A percentile compares a stretch with the other conserved stretches of the same genome.
Conservation (phyloP, 352 stramenopile species). For the Phytopythium chamaehyphon region DNA sequence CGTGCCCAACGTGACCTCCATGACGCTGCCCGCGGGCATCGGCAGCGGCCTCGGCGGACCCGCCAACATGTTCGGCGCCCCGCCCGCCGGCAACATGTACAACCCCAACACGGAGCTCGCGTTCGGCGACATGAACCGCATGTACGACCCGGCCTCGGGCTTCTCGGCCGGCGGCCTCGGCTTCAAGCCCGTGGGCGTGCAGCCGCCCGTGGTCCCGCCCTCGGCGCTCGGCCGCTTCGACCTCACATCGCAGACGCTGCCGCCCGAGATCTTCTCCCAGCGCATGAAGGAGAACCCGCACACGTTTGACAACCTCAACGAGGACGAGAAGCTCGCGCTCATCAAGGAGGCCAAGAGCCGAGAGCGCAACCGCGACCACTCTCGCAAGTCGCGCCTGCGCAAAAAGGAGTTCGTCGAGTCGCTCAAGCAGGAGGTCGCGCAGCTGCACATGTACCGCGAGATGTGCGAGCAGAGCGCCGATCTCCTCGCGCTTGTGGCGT, state of each 20-base stretch:
- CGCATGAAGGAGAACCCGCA: slow-evolving; percentile 81
- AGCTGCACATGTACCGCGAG: slow-evolving; percentile 84
- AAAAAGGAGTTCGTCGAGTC: slow-evolving; percentile 96
- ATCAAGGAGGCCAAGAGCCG: slow-evolving; percentile 84
- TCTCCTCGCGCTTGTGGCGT: slow-evolving; percentile 67
- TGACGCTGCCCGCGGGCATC: slow-evolving; percentile 62
- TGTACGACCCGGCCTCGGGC: slow-evolving; percentile 65
- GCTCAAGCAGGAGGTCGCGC: slow-evolving; percentile 86
- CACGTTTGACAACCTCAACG: slow-evolving; percentile 74
- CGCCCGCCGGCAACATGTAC: slow-evolving; percentile 32
- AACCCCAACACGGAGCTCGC: slow-evolving; percentile 52
- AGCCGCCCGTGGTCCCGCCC: slow-evolving; percentile 7
- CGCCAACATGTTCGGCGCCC: slow-evolving; percentile 30
- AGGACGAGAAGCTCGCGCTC: slow-evolving; percentile 74
- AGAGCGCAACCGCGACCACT: slow-evolving; percentile 94
- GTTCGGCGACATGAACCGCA: slow-evolving; percentile 62
- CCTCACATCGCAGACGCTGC: slow-evolving; percentile 73
- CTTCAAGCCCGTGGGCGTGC: slow-evolving; percentile 34
- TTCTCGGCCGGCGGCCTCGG: slow-evolving; percentile 25
- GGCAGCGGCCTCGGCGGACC: slow-evolving; percentile 52
- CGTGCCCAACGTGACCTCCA: slow-evolving; percentile 40
- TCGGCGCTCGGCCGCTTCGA: slow-evolving; percentile 24
- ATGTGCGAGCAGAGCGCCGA: slow-evolving; percentile 82
- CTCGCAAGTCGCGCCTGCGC: slow-evolving; percentile 90
- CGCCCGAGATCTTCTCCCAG: slow-evolving; percentile 71